Base-by-base conservation (phyloP, 139 green algal genomes). In the Haematococcus lacustris region DNA sequence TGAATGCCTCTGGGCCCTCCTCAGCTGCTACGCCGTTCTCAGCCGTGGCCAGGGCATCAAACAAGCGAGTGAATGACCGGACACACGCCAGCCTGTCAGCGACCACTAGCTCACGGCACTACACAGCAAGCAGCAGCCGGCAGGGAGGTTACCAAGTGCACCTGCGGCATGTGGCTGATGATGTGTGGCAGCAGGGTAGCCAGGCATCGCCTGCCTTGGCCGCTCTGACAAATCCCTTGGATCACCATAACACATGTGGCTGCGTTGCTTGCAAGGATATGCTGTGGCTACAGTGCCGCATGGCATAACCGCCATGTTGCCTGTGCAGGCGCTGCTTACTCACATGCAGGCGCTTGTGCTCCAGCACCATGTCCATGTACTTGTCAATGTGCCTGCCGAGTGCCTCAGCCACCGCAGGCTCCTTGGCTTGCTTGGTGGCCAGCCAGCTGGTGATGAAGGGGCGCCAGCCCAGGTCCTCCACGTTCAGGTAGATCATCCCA, bases 401-500 rank as follows among this genome's bases (percentile, higher is more conserved):
- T 7, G 65, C 75, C 37, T 88, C 80, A 1, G 82, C 51, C 41
- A 88, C 23, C 30, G 9, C 30, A 38, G n/a, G 60, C n/a, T 39
- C 30, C 4, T 35, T 5, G 5, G 60, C 30, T 71, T 82, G 88
- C 65, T 62, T 71, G 33, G 71, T 70, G 17, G 43, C 43, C 30
- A 92, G 71, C 89, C 89, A 94, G 23, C 66, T 83, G 43, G 78
- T 85, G 61, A 94, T 69, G 77, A 83, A 89, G 9, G 89, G 89
- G 39, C 78, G 71, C 86, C 86, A 93, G 64, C 90, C 88, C 41
- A 95, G 78, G 77, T 93, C 87, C 69, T 93, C 88, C 39, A 89
- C 81, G 70, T 94, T 91, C n/a, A 92, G 74, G 76, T 94, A 94
- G 74, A 94, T 91, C 89, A 94, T 94, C 65, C 89, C 89, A 39